Conservation (phyloP, 1,284 basidiomycete genomes). For the Irpex sp. region DNA sequence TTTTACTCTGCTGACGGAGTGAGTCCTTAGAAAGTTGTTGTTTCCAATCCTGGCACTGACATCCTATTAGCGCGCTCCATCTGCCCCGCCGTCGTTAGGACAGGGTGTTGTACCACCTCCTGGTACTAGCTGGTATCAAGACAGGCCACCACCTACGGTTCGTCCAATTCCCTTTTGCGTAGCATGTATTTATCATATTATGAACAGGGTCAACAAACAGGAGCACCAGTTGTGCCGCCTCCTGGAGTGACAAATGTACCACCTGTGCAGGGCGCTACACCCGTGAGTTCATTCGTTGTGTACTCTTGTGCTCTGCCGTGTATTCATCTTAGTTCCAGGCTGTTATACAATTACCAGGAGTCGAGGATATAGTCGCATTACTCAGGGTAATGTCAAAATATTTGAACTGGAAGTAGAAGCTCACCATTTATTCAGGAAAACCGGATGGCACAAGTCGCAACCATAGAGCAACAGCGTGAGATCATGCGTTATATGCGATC, state of each 20-base stretch:
- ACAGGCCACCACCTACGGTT: neutral
- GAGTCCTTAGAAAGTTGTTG: neutral
- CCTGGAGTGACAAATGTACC: neutral
- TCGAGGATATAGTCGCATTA: constrained; percentile 48
- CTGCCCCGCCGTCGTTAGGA: neutral
- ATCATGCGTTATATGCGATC: constrained; percentile 71
- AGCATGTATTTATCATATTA: neutral
- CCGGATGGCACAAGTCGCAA: constrained; percentile 64
- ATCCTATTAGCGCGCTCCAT: neutral
- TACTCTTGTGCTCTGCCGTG: neutral
- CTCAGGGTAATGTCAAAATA: constrained; percentile 46
- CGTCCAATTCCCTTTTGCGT: neutral
- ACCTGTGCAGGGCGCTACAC: constrained; percentile 9
- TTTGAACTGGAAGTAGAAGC: neutral
- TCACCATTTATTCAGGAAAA: constrained; percentile 52
- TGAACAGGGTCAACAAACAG: neutral
- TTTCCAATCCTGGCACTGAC: neutral
- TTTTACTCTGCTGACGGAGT: neutral
- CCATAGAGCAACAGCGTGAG: constrained; percentile 73
- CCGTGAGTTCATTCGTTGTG: constrained; percentile 24
- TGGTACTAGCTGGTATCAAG: neutral
- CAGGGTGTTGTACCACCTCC: neutral
- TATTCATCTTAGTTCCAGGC: constrained; percentile 34
- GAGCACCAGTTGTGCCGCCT: constrained; percentile 2
- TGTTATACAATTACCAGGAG: constrained; percentile 53